phyloP scores from a whole-genome alignment of 805 yeast genomes.

The Starmerella potacharoeniae region DNA sequence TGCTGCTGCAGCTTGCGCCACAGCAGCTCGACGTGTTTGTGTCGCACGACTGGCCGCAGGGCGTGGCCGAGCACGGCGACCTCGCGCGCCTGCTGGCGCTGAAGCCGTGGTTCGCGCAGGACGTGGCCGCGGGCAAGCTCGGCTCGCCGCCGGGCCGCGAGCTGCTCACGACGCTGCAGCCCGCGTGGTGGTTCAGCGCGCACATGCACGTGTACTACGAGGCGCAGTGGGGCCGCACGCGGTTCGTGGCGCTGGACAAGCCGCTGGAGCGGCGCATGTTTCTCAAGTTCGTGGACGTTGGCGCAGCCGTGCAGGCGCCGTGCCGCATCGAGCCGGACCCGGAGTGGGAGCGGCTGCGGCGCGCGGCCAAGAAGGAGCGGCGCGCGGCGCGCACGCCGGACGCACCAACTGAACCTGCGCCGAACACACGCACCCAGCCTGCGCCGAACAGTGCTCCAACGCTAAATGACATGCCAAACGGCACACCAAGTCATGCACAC shows the following conservation, averaged over 20 bases:
- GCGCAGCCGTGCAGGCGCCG: slow-evolving; percentile 1
- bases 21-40: slow-evolving; percentile 43
- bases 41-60: slow-evolving; percentile 93
- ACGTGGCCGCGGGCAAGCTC: slow-evolving; percentile 45
- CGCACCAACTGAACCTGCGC: no score
- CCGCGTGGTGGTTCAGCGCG: slow-evolving; percentile 74
- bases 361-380: no score
- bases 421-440: no score
- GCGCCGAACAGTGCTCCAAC: no score
- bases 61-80: slow-evolving; percentile 58
- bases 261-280: slow-evolving; percentile 56
- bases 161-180: slow-evolving; percentile 49
- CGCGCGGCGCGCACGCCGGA: no score
- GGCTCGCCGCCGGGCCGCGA: slow-evolving; percentile 47
- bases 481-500: no score
- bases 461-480: no score
- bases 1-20: slow-evolving; percentile 31
- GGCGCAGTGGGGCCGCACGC: slow-evolving; percentile 43
- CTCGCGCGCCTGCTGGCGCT: slow-evolving; percentile 35
- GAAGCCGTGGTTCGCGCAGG: slow-evolving; percentile 61
- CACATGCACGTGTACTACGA: slow-evolving; percentile 70
- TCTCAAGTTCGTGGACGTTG: slow-evolving; percentile 38
- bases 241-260: slow-evolving; percentile 74
- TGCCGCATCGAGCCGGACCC: background rate
- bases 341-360: background rate